phyloP scores from a whole-genome alignment of 2,329 filamentous ascomycete species.

The Ophiocordyceps sinensis region DNA sequence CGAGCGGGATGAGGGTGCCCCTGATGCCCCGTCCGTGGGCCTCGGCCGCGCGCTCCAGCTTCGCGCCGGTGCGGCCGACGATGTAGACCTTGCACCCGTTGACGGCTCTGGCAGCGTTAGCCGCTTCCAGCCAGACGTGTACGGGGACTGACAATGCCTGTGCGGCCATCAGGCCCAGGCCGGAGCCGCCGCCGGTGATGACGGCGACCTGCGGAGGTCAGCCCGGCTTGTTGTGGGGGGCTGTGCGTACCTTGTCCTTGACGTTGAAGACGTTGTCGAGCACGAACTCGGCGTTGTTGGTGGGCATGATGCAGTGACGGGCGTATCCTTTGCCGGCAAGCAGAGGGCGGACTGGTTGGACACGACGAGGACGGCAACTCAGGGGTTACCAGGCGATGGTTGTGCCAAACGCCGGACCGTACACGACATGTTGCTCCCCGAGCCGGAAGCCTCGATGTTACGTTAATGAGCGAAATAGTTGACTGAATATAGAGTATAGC shows the following conservation, averaged over 20 bases:
- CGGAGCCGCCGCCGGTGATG: constrained; percentile 31
- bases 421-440: too few relatives aligned
- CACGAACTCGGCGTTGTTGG: constrained; percentile 1
- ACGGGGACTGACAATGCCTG: constrained; percentile 35
- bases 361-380: too few relatives aligned
- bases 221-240: too few relatives aligned
- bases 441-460: too few relatives aligned
- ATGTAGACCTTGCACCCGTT: constrained; percentile 61
- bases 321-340: too few relatives aligned
- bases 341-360: too few relatives aligned
- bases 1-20: constrained; percentile 44
- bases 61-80: constrained; percentile 49
- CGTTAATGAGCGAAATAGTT: too few relatives aligned
- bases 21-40: constrained; percentile 38
- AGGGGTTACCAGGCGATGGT: too few relatives aligned
- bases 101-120: too few relatives aligned
- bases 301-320: not conserved
- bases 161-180: constrained; percentile 55
- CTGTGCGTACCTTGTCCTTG: not conserved
- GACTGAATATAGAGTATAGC: too few relatives aligned
- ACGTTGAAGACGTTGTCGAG: constrained; percentile 1
- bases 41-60: constrained; percentile 45
- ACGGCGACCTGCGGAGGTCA: not conserved
- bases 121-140: too few relatives aligned
- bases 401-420: too few relatives aligned